Percentiles rank a stretch among this genome's conserved stretches.
phyloP scores from a whole-genome alignment of 306 rosid genomes.

The Vigna unguiculata region DNA sequence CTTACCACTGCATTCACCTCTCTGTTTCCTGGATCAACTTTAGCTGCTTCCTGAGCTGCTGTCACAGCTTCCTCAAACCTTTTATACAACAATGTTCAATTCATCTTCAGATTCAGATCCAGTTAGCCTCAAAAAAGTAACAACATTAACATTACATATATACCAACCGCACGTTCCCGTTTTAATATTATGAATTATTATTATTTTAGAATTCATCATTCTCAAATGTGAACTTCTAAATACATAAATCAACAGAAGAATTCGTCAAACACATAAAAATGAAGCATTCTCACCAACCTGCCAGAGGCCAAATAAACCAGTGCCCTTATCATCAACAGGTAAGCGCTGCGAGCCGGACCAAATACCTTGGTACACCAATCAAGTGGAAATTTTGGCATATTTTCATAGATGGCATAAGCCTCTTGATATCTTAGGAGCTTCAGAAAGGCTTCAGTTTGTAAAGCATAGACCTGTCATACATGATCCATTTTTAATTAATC shows the following conservation, averaged over 20 bases:
- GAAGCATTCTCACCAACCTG: slow-evolving; percentile 63
- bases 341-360: slow-evolving; percentile 57
- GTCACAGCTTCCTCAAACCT: slow-evolving; percentile 85
- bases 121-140: slow-evolving; percentile 11
- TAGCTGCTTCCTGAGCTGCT: slow-evolving; percentile 71
- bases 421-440: slow-evolving; percentile 75
- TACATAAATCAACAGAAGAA: background rate
- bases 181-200: background rate
- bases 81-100: slow-evolving; percentile 24
- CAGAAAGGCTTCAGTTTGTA: slow-evolving; percentile 87
- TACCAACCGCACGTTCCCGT: no score
- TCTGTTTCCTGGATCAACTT: slow-evolving; percentile 67
- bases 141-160: background rate
- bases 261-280: background rate
- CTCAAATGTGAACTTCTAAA: background rate
- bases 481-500: slow-evolving; percentile 21
- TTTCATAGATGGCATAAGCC: slow-evolving; percentile 64
- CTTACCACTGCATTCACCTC: slow-evolving; percentile 58
- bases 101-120: slow-evolving; percentile 47
- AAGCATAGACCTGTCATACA: slow-evolving; percentile 65
- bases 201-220: background rate
- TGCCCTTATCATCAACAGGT: slow-evolving; percentile 63
- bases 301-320: slow-evolving; percentile 74
- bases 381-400: slow-evolving; percentile 63
- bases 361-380: slow-evolving; percentile 66